Percentiles rank a stretch among this genome's conserved stretches.
Evolutionary conservation across 2,329 filamentous ascomycete genomes (phyloP).

Genomic region (Beauveria australis): DNA sequence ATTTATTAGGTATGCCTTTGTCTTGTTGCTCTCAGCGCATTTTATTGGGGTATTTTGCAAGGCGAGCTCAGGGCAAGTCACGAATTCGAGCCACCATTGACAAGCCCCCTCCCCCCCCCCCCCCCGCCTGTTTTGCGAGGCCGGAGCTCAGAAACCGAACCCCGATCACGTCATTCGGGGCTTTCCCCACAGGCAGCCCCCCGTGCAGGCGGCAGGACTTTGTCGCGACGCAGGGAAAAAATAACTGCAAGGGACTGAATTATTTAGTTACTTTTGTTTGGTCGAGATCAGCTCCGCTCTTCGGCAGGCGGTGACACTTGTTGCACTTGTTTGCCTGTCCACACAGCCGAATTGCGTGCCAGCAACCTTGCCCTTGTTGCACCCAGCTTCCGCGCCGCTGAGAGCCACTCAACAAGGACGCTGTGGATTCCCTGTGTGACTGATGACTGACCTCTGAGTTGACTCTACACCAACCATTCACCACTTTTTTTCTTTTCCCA

Average conservation of each 20-base stretch:
- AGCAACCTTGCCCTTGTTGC: background rate
- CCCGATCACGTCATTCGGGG: conserved; percentile 9
- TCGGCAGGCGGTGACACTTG: conserved; percentile 2
- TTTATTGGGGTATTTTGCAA: no score
- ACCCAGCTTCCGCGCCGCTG: no score
- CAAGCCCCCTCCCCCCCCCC: no score
- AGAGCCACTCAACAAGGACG: background rate
- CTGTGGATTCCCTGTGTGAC: conserved; percentile 2
- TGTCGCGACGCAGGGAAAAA: no score
- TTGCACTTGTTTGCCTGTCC: background rate
- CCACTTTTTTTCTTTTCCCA: background rate
- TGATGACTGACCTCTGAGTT: background rate
- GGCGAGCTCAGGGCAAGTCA: background rate
- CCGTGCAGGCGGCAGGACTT: background rate
- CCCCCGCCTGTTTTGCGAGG: background rate
- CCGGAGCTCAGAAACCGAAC: conserved; percentile 8
- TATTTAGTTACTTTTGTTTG: no score
- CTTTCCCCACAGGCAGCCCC: background rate
- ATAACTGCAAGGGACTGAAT: no score
- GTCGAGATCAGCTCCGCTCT: background rate
- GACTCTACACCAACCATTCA: background rate
- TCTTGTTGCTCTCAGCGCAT: no score
- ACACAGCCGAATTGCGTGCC: conserved; percentile 4
- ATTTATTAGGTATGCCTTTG: no score
- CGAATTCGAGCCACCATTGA: no score